Conservation (phyloP, 2,329 filamentous ascomycete species). For the Berkeleyomyces basicola region DNA sequence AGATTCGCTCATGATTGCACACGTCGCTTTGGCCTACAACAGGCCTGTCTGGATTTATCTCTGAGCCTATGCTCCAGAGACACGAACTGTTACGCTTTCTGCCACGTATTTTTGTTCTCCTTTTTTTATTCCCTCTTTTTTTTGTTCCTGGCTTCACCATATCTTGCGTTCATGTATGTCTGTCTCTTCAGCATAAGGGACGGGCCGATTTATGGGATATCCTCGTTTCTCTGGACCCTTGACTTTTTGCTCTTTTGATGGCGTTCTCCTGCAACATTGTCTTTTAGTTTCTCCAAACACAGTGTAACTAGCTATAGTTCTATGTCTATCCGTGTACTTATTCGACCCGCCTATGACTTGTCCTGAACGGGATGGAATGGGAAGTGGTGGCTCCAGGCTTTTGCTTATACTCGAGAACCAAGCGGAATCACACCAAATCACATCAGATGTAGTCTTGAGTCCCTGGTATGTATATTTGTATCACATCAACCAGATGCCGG, state of each 20-base stretch:
- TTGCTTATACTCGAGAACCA: too few relatives aligned
- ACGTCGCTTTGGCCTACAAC: constrained; percentile 1
- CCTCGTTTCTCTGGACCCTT: background rate
- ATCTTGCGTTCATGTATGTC: background rate
- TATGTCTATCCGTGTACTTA: background rate
- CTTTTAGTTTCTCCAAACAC: background rate
- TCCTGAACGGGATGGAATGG: too few relatives aligned
- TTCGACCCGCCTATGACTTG: background rate
- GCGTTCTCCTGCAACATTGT: background rate
- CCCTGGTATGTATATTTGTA: background rate
- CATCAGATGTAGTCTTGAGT: background rate
- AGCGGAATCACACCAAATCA: background rate
- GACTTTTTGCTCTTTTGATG: background rate
- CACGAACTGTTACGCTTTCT: constrained; percentile 13
- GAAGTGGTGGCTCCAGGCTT: too few relatives aligned
- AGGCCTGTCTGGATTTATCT: constrained; percentile 1
- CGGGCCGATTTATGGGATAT: background rate
- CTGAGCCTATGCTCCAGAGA: constrained; percentile 3
- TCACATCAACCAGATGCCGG: background rate
- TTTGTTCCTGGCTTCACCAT: background rate
- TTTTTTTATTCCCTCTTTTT: background rate
- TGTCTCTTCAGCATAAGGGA: background rate
- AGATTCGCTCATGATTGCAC: constrained; percentile 11
- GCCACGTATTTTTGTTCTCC: background rate
- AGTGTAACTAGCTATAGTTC: background rate